Percentiles rank a stretch among this genome's conserved stretches.
phyloP scores from a whole-genome alignment of 768 basidiomycete species.

The Pisolithus marmoratus region DNA sequence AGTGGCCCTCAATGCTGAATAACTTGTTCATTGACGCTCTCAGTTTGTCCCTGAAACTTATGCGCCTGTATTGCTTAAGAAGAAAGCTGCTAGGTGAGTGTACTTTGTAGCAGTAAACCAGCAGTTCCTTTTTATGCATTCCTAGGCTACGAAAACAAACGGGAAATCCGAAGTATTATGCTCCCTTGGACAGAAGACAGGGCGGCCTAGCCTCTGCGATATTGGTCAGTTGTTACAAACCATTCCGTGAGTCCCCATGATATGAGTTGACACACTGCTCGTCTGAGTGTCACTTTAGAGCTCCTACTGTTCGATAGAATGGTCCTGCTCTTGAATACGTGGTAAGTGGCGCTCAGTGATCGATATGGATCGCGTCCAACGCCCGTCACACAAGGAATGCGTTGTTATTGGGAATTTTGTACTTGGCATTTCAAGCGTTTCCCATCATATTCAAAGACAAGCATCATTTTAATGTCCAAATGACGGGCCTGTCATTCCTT shows the following conservation, averaged over 20 bases:
- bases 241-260: slow-evolving; percentile 53
- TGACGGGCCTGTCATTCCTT: slow-evolving; percentile 43
- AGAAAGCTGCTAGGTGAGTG: slow-evolving; percentile 50
- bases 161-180: slow-evolving; percentile 47
- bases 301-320: slow-evolving; percentile 65
- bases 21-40: background rate
- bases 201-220: slow-evolving; percentile 43
- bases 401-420: slow-evolving; percentile 38
- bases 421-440: slow-evolving; percentile 52
- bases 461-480: slow-evolving; percentile 51
- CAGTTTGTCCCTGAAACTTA: slow-evolving; percentile 74
- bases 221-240: slow-evolving; percentile 54
- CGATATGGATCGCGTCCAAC: background rate
- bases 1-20: slow-evolving; percentile 8
- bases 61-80: slow-evolving; percentile 50
- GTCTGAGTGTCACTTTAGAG: slow-evolving; percentile 31
- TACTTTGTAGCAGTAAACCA: background rate
- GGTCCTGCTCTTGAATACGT: slow-evolving; percentile 65
- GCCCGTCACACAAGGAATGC: slow-evolving; percentile 27
- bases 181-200: slow-evolving; percentile 52
- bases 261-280: background rate
- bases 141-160: slow-evolving; percentile 50
- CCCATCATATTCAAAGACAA: slow-evolving; percentile 43
- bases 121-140: background rate
- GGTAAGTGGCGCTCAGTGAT: slow-evolving; percentile 36